These are phyloP conservation scores for Handroanthus guayacan DNA, from an alignment of 257 asterid species.

Conservation along the genomic window DNA sequence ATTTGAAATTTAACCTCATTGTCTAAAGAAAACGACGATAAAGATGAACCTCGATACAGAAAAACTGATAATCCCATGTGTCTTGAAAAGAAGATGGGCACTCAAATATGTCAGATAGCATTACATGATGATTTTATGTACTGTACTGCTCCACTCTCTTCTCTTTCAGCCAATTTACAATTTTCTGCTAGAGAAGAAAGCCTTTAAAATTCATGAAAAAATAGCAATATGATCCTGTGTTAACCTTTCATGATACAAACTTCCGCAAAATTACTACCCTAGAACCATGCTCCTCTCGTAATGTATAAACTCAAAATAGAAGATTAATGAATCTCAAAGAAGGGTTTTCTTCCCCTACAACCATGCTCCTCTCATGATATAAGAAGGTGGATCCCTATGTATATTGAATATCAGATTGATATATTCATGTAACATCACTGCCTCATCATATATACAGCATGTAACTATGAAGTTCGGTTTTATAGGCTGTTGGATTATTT, in stretches of 20 bases:
- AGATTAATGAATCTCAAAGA: slow-evolving; percentile 7
- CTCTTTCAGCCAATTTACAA: slow-evolving; percentile 13
- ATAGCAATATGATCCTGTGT: neutral
- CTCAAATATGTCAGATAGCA: neutral
- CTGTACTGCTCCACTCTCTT: slow-evolving; percentile 10
- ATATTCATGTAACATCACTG: slow-evolving; percentile 16
- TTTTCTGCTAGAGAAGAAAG: neutral
- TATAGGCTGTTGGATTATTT: slow-evolving; percentile 91
- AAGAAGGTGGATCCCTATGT: neutral
- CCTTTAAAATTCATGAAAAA: slow-evolving; percentile 23
- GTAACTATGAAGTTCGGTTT: slow-evolving; percentile 36
- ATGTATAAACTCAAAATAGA: neutral
- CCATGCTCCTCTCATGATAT: neutral
- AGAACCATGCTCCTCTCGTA: neutral
- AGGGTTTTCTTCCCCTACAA: neutral
- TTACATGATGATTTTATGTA: neutral
- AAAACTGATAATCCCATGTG: neutral
- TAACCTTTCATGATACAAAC: neutral
- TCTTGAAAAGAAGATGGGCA: neutral
- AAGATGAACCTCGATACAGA: neutral
- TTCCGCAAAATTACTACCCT: neutral
- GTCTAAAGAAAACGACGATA: neutral
- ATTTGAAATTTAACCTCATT: neutral
- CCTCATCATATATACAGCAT: slow-evolving; percentile 16
- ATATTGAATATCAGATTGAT: slow-evolving; percentile 16